These are phyloP conservation scores for Cladosporium sp. DNA, from an alignment of 2,329 filamentous ascomycete genomes.

Conservation along the genomic window DNA sequence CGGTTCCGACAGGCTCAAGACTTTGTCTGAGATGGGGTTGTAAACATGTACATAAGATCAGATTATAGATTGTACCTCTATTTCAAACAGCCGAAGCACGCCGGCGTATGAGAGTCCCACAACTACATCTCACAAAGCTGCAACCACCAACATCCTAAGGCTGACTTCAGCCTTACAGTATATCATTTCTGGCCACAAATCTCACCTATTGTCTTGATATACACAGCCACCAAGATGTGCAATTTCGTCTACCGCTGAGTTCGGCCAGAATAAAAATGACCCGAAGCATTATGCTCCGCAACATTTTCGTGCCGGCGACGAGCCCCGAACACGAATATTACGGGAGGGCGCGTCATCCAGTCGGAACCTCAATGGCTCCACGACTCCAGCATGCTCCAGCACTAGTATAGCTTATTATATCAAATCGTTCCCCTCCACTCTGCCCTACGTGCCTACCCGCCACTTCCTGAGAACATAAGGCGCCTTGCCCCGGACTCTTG, in stretches of 20 bases:
- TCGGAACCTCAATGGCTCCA: constrained; percentile 9
- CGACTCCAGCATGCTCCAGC: not conserved
- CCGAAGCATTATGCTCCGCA: not conserved
- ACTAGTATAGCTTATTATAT: constrained; percentile 3
- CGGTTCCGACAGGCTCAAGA: not conserved
- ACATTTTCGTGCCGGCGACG: constrained; percentile 13
- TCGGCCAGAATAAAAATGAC: not conserved
- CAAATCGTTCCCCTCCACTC: not conserved
- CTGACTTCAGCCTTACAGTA: not conserved
- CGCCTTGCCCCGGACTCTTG: constrained; percentile 17
- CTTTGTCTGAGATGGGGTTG: not conserved
- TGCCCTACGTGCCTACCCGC: constrained; percentile 3
- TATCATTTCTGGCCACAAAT: not conserved
- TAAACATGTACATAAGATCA: not conserved
- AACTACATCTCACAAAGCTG: not conserved
- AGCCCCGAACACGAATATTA: constrained; percentile 1
- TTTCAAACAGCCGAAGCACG: not conserved
- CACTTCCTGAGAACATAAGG: not conserved
- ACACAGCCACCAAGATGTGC: not conserved
- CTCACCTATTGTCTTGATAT: not conserved
- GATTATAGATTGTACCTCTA: constrained; percentile 2
- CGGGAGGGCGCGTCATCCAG: constrained; percentile 12
- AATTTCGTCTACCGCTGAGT: not conserved
- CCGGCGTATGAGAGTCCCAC: not conserved
- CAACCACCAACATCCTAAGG: not conserved